phyloP scores from a whole-genome alignment of 345 rosid genomes.

The Eucalyptus pauciflora region DNA sequence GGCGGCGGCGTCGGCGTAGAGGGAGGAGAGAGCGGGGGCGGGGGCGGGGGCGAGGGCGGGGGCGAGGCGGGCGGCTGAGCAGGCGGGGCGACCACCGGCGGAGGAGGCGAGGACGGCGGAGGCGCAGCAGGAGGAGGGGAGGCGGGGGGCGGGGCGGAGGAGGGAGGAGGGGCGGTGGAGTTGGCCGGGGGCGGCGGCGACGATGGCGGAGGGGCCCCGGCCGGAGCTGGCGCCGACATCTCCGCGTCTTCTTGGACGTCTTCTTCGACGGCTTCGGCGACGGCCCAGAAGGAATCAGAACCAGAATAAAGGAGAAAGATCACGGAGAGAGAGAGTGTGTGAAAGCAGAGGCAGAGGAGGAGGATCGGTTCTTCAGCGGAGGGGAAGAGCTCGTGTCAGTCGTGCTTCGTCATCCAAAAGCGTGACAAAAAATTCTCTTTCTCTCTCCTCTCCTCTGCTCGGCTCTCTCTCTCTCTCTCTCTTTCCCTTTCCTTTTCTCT shows the following conservation, averaged over 20 bases:
- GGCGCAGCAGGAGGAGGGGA: conserved; percentile 2
- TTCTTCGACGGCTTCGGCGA: not conserved
- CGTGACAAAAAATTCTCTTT: not conserved
- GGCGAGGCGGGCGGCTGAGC: not conserved
- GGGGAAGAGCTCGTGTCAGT: not conserved
- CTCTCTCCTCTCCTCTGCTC: not conserved
- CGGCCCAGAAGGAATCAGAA: not conserved
- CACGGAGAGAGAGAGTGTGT: not conserved
- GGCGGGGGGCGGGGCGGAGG: not conserved
- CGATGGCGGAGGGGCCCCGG: not conserved
- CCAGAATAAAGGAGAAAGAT: not conserved
- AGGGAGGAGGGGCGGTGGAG: not conserved
- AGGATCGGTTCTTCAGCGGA: not conserved
- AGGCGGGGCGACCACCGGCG: not conserved
- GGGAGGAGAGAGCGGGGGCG: not conserved
- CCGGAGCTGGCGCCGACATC: conserved; percentile 42
- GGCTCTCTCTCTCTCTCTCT: not conserved
- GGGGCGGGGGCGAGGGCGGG: conserved; percentile 1
- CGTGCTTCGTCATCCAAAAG: not conserved
- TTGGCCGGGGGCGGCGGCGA: conserved; percentile 17
- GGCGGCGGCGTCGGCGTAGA: conserved; percentile 35
- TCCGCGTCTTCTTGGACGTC: not conserved
- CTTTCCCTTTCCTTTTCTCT: not conserved
- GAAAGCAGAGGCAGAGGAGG: not conserved
- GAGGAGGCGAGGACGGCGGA: conserved; percentile 6